These are phyloP conservation scores for Clitopilus hobsonii DNA, from an alignment of 768 basidiomycete genomes.

Conservation along the genomic window DNA sequence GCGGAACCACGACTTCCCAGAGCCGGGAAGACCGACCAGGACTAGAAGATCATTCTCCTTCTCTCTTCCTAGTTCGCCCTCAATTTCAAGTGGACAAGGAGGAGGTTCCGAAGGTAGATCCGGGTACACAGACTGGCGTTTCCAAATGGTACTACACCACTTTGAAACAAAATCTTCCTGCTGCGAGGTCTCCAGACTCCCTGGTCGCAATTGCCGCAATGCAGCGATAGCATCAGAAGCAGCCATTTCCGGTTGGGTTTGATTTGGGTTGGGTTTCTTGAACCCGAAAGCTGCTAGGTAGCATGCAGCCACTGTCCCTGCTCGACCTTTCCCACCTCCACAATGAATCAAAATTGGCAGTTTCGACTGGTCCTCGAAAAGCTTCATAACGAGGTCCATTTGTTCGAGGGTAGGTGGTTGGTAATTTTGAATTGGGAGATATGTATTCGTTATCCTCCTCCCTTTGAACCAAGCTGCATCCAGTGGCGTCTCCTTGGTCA, in stretches of 20 bases:
- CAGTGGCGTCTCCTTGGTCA: conserved; percentile 55
- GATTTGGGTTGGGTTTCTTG: conserved; percentile 29
- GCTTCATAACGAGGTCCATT: conserved; percentile 49
- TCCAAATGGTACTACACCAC: conserved; percentile 58
- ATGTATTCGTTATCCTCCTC: conserved; percentile 44
- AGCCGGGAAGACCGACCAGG: conserved; percentile 58
- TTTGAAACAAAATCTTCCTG: conserved; percentile 56
- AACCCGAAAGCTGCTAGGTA: conserved; percentile 57
- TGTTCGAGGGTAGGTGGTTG: conserved; percentile 54
- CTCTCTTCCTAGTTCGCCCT: conserved; percentile 27
- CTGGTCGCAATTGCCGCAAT: conserved; percentile 48
- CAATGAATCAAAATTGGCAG: conserved; percentile 54
- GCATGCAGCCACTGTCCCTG: conserved; percentile 58
- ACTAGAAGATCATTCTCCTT: conserved; percentile 39
- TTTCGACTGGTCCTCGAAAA: conserved; percentile 40
- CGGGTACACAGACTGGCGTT: conserved; percentile 46
- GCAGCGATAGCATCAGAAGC: conserved; percentile 42
- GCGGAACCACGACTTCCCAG: conserved; percentile 56
- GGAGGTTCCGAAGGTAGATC: conserved; percentile 46
- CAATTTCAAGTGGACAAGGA: conserved; percentile 39
- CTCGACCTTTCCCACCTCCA: conserved; percentile 59
- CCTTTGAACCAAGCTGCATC: conserved; percentile 39
- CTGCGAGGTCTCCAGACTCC: conserved; percentile 50
- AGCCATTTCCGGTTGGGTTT: conserved; percentile 42
- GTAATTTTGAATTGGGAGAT: conserved; percentile 50